Conservation (phyloP, 106 monocot genomes). For the Allium sativum region DNA sequence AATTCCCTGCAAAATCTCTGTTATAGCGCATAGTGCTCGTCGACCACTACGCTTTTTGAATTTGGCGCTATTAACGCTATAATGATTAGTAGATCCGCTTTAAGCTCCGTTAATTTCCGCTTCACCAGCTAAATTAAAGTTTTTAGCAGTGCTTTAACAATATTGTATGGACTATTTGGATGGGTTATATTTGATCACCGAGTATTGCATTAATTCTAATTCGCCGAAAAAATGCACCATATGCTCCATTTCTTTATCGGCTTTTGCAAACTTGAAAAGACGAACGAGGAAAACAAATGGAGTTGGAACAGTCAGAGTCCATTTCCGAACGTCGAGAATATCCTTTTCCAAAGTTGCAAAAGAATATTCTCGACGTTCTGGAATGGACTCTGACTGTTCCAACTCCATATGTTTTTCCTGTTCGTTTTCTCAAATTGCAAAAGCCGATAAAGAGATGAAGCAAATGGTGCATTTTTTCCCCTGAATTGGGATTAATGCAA, state of each 20-base stretch:
- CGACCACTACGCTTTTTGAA: too few relatives aligned
- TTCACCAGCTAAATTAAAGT: too few relatives aligned
- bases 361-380: slow-evolving; percentile 41
- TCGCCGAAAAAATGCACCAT: slow-evolving; percentile 68
- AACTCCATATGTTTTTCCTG: slow-evolving; percentile 51
- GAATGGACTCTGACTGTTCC: slow-evolving; percentile 71
- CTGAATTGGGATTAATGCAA: slow-evolving; percentile 52
- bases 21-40: too few relatives aligned
- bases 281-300: slow-evolving; percentile 50
- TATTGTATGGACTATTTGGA: too few relatives aligned
- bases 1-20: too few relatives aligned
- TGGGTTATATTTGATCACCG: slow-evolving; percentile 27
- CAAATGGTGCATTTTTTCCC: slow-evolving; percentile 54
- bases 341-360: slow-evolving; percentile 69
- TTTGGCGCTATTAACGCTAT: too few relatives aligned
- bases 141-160: too few relatives aligned
- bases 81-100: too few relatives aligned
- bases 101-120: too few relatives aligned
- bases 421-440: slow-evolving; percentile 46
- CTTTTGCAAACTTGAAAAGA: slow-evolving; percentile 37
- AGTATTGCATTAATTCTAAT: slow-evolving; percentile 49
- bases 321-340: slow-evolving; percentile 52
- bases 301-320: slow-evolving; percentile 65
- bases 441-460: slow-evolving; percentile 41
- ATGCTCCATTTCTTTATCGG: slow-evolving; percentile 44